Base-by-base conservation (phyloP, 306 rosid genomes). In the Bauhinia variegata region DNA sequence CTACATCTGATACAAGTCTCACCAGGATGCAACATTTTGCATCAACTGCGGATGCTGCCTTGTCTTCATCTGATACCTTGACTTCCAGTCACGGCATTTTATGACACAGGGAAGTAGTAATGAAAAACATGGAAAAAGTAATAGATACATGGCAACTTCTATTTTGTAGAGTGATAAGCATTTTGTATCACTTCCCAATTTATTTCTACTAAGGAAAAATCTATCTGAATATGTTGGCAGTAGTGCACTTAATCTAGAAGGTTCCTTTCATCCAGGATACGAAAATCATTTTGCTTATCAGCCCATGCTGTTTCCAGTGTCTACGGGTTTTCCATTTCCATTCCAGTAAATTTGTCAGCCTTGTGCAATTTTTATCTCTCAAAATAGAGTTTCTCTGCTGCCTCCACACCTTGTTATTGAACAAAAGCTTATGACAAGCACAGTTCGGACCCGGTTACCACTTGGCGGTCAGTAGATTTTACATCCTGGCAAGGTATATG, bases 271-370 rank as follows among this genome's bases (percentile, higher is more conserved):
- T 41, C 23, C 13, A 11, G 48, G 6, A 36, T 18, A 17, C 39
- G 50, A 39, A 2, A 6, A 60, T 8, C 10, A 5, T 12, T 19
- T 15, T 23, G 23, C 36, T 52, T 19, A 23, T 37, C 63, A 36
- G 63, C 32, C 63, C 16, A 4, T 9, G 43, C 14, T 57, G 14
- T 57, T 36, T 57, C 63, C 63, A 7, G 4, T 17, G 47, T 57
- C 28, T 18, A 30, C 0, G 42, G 1, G 32, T 9, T 33, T 14
- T 5, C 12, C 52, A 23, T 64, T 33, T 48, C 46, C 48, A 63
- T 0, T 14, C 16, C 42, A 63, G 43, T 15, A 30, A 31, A 63
- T 19, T 48, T 46, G 8, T 54, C 47, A 15, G 15, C n/a, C 69
- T 31, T 47, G 11, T 63, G n/a, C 68, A 47, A 32, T 17, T 14